Percentiles rank a stretch among this genome's conserved stretches.
phyloP scores from a whole-genome alignment of 2,329 filamentous ascomycete genomes.

The Fusarium brevicatenulatum region DNA sequence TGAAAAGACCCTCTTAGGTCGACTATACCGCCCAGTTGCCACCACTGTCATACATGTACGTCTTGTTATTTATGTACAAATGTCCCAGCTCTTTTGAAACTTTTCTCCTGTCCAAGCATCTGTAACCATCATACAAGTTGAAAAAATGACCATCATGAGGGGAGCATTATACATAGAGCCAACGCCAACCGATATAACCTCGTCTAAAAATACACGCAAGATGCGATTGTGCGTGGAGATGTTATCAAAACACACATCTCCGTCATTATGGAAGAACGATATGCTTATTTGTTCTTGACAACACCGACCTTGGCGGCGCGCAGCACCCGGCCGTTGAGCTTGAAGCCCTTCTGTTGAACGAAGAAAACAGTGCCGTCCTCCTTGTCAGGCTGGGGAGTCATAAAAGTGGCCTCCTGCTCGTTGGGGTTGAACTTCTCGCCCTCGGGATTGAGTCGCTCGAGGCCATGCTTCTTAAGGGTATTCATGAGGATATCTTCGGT shows the following conservation, averaged over 20 bases:
- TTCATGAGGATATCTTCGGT: constrained; percentile 88
- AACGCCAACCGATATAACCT: constrained; percentile 48
- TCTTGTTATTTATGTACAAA: constrained; percentile 38
- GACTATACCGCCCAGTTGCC: constrained; percentile 2
- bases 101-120: constrained; percentile 34
- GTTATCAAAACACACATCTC: constrained; percentile 1
- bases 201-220: constrained; percentile 50
- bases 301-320: constrained; percentile 96
- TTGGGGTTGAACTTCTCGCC: constrained; percentile 95
- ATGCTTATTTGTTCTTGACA: constrained; percentile 78
- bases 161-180: constrained; percentile 58
- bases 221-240: constrained; percentile 24
- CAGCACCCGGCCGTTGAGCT: constrained; percentile 88
- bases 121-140: constrained; percentile 34
- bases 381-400: constrained; percentile 86
- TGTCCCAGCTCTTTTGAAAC: constrained; percentile 35
- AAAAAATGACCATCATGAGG: constrained; percentile 52
- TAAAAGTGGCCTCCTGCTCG: constrained; percentile 95
- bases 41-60: constrained; percentile 41
- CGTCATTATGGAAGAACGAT: constrained; percentile 10
- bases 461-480: constrained; percentile 92
- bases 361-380: constrained; percentile 91
- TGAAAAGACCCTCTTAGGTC: constrained; percentile 6
- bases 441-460: constrained; percentile 87
- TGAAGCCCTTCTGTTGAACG: constrained; percentile 95